phyloP scores from a whole-genome alignment of 345 rosid genomes.

The Eucalyptus marginata region DNA sequence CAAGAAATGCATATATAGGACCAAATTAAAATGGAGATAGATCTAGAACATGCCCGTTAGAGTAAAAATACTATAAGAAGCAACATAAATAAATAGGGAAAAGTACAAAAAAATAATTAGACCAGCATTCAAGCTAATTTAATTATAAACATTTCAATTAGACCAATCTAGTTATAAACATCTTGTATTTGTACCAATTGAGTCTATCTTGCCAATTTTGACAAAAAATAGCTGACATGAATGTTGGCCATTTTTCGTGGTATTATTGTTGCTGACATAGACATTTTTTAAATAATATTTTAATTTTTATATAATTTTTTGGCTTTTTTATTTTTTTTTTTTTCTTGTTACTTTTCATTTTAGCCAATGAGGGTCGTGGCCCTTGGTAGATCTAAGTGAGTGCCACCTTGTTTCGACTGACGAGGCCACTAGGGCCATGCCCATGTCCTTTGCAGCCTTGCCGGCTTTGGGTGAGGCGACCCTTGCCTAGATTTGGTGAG shows the following conservation, averaged over 20 bases:
- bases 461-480: not conserved
- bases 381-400: not conserved
- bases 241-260: not conserved
- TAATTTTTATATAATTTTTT: no score
- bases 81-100: not conserved
- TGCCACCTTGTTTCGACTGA: not conserved
- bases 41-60: not conserved
- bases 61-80: not conserved
- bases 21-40: not conserved
- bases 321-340: no score
- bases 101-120: no score
- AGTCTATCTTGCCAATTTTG: no score
- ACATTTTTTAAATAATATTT: no score
- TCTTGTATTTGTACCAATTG: no score
- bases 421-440: not conserved
- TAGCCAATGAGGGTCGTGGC: not conserved
- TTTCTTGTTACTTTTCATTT: not conserved
- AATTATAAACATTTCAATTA: no score
- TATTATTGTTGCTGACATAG: no score
- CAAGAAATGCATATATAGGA: not conserved
- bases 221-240: no score
- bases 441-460: not conserved
- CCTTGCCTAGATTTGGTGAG: not conserved
- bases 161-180: not conserved
- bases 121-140: not conserved